Evolutionary conservation across 768 basidiomycete genomes (phyloP).

Genomic region (Pisolithus sp.): DNA sequence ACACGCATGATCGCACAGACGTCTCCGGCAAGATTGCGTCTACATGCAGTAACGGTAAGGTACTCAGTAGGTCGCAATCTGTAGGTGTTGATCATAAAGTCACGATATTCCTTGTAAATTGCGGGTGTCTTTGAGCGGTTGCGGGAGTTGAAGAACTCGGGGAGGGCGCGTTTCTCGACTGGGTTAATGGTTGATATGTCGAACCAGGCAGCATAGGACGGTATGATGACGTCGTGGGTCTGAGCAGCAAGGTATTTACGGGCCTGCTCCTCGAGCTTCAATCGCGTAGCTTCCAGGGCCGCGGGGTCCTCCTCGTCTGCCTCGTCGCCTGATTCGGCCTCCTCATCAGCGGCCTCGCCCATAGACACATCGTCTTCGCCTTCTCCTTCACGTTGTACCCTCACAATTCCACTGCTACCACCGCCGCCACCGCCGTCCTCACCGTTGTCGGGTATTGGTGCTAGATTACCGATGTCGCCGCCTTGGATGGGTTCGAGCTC

Average conservation of each 20-base stretch:
- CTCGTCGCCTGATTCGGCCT: slow-evolving; percentile 71
- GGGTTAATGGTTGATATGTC: slow-evolving; percentile 90
- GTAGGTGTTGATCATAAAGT: slow-evolving; percentile 99
- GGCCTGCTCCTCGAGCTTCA: slow-evolving; percentile 78
- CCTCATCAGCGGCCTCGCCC: slow-evolving; percentile 74
- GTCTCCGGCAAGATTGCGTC: slow-evolving; percentile 94
- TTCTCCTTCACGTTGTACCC: slow-evolving; percentile 44
- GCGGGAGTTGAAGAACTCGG: slow-evolving; percentile 96
- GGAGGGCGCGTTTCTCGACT: slow-evolving; percentile 86
- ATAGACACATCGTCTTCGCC: slow-evolving; percentile 76
- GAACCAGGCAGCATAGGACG: slow-evolving; percentile 98
- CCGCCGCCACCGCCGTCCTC: slow-evolving; percentile 9
- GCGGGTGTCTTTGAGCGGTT: slow-evolving; percentile 94
- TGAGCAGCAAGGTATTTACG: slow-evolving; percentile 95
- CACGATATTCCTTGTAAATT: slow-evolving; percentile 98
- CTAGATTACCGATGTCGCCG: slow-evolving; percentile 74
- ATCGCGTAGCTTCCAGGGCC: slow-evolving; percentile 72
- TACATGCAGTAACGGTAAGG: slow-evolving; percentile 93
- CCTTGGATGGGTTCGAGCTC: slow-evolving; percentile 82
- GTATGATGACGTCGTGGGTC: slow-evolving; percentile 94
- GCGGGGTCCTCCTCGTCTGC: slow-evolving; percentile 84
- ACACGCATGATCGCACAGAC: slow-evolving; percentile 99
- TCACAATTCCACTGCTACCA: slow-evolving; percentile 28
- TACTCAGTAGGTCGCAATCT: slow-evolving; percentile 91
- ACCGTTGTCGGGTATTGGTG: slow-evolving; percentile 26